phyloP scores from a whole-genome alignment of 176 grass and related monocot species.

The Zizania latifolia region DNA sequence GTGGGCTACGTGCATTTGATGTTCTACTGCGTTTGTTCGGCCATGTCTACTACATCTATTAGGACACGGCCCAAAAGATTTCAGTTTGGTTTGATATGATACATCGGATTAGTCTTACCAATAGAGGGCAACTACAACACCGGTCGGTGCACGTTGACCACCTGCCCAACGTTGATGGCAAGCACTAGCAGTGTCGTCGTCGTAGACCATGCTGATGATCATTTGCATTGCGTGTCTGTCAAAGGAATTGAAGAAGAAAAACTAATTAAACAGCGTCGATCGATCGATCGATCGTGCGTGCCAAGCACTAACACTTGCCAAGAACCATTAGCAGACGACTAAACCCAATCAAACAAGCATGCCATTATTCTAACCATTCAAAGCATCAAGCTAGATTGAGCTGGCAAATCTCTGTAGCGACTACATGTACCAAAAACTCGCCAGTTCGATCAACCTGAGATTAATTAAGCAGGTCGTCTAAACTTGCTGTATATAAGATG shows the following conservation, averaged over 20 bases:
- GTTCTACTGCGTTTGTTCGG: too few relatives aligned
- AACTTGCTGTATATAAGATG: neutral
- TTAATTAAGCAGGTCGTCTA: neutral
- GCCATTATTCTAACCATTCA: constrained; percentile 26
- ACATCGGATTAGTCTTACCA: too few relatives aligned
- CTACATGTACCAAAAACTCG: constrained; percentile 21
- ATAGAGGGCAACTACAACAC: too few relatives aligned
- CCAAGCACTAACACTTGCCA: constrained; percentile 19
- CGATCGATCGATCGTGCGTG: constrained; percentile 31
- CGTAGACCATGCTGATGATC: too few relatives aligned
- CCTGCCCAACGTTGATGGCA: too few relatives aligned
- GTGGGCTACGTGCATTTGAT: too few relatives aligned
- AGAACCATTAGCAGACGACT: neutral
- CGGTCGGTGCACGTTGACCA: too few relatives aligned
- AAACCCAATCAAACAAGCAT: constrained; percentile 10
- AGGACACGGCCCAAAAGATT: too few relatives aligned
- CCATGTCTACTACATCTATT: too few relatives aligned
- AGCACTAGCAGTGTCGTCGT: too few relatives aligned
- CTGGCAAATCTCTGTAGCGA: constrained; percentile 3
- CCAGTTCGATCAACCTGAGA: neutral
- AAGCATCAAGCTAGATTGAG: neutral
- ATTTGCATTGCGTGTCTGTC: constrained; percentile 2
- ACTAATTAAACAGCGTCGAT: too few relatives aligned
- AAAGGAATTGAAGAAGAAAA: neutral
- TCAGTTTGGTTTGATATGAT: too few relatives aligned